phyloP scores from a whole-genome alignment of 139 green algal species.

The Desmodesmus armatus region DNA sequence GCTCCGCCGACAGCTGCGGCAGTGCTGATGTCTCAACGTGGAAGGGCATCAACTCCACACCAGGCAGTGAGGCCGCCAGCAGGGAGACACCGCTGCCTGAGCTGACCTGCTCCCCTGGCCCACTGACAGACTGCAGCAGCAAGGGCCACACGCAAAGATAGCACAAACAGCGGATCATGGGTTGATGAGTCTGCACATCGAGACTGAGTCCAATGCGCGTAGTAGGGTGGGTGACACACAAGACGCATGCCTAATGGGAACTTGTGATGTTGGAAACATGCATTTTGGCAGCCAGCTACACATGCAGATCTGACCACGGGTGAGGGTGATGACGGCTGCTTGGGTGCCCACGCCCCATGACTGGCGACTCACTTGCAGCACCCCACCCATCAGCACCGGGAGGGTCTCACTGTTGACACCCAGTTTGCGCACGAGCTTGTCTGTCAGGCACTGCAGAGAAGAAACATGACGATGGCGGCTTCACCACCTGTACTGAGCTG shows the following conservation, averaged over 20 bases:
- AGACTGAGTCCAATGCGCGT: no score
- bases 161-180: no score
- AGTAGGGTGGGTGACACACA: no score
- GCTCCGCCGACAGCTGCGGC: neutral
- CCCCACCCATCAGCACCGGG: constrained; percentile 17
- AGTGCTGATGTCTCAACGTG: constrained; percentile 3
- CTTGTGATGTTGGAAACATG: no score
- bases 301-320: no score
- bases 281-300: no score
- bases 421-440: neutral
- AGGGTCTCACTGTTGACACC: neutral
- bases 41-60: constrained; percentile 30
- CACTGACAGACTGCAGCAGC: constrained; percentile 9
- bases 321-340: no score
- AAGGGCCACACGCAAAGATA: no score
- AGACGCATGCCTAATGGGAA: no score
- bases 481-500: no score
- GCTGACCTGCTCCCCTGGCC: neutral
- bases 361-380: neutral
- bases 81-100: constrained; percentile 2
- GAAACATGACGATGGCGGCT: no score
- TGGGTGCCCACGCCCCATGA: neutral
- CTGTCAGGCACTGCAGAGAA: constrained; percentile 9
- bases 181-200: neutral
- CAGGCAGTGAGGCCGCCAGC: constrained; percentile 6